Evolutionary conservation across 345 rosid species (phyloP).

Genomic region (Ceriops decandra): DNA sequence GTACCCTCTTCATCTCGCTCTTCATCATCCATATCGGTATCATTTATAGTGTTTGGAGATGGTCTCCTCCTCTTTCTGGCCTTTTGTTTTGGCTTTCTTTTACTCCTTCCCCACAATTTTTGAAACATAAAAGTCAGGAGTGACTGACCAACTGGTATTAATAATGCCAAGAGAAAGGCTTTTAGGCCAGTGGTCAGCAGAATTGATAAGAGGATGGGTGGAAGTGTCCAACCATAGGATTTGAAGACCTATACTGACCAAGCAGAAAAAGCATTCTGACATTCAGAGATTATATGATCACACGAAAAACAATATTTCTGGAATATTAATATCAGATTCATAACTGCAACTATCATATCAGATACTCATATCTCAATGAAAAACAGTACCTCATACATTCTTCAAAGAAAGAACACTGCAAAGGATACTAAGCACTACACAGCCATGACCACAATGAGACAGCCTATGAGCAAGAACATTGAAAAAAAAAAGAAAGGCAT

Average conservation of each 20-base stretch:
- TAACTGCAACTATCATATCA: too few relatives aligned
- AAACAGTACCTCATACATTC: too few relatives aligned
- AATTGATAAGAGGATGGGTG: conserved; percentile 36
- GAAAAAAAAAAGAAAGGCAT: too few relatives aligned
- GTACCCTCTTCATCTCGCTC: conserved; percentile 17
- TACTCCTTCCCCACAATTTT: conserved; percentile 25
- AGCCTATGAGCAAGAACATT: too few relatives aligned
- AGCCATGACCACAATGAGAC: too few relatives aligned
- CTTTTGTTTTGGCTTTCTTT: conserved; percentile 24
- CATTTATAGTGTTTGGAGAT: conserved; percentile 11
- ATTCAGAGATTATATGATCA: neutral
- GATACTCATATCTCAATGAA: too few relatives aligned
- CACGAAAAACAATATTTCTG: neutral
- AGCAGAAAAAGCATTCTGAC: conserved; percentile 9
- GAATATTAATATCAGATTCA: too few relatives aligned
- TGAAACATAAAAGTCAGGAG: conserved; percentile 28
- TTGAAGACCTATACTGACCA: conserved; percentile 45
- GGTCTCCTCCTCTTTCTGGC: conserved; percentile 28
- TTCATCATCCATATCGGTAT: conserved; percentile 21
- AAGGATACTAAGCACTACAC: too few relatives aligned
- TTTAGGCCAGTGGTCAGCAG: conserved; percentile 55
- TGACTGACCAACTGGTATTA: conserved; percentile 39
- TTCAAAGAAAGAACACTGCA: too few relatives aligned
- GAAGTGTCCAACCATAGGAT: conserved; percentile 59
- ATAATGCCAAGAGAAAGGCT: conserved; percentile 44